A percentile compares a stretch with the other conserved stretches of the same genome.
phyloP scores from a whole-genome alignment of 768 basidiomycete genomes.

The Rhizopogon rudus region DNA sequence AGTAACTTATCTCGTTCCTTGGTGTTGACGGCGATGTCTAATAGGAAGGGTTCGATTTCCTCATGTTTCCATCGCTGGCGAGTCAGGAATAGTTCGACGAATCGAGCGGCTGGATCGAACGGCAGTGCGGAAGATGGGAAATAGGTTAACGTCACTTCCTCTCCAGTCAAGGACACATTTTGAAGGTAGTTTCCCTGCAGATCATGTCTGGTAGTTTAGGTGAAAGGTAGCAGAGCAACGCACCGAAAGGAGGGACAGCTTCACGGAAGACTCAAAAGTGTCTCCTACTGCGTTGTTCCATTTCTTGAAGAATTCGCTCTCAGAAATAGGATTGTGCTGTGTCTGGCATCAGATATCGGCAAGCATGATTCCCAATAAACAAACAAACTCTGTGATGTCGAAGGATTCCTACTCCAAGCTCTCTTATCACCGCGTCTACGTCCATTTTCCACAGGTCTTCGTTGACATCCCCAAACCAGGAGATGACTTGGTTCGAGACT shows the following conservation, averaged over 20 bases:
- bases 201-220: not conserved
- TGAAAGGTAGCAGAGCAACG: conserved; percentile 1
- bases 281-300: conserved; percentile 82
- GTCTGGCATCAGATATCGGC: not conserved
- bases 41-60: conserved; percentile 78
- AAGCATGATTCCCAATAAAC: not conserved
- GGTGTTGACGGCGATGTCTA: conserved; percentile 73
- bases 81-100: conserved; percentile 84
- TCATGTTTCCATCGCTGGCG: conserved; percentile 70
- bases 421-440: conserved; percentile 52
- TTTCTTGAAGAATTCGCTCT: conserved; percentile 49
- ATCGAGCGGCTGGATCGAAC: conserved; percentile 72
- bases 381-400: conserved; percentile 48
- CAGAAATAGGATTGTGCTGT: conserved; percentile 56
- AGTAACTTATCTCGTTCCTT: conserved; percentile 88
- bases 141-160: conserved; percentile 49
- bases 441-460: conserved; percentile 66
- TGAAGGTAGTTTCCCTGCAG: conserved; percentile 75
- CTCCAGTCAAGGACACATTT: conserved; percentile 30
- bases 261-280: conserved; percentile 59
- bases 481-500: conserved; percentile 66
- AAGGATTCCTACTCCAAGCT: conserved; percentile 76
- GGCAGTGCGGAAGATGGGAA: conserved; percentile 76
- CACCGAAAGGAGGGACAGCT: conserved; percentile 67
- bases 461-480: conserved; percentile 71